A percentile compares a stretch with the other conserved stretches of the same genome.
These are phyloP conservation scores for Cryptococcus neoformans DNA, from an alignment of 1,284 basidiomycete species.

Conservation along the genomic window DNA sequence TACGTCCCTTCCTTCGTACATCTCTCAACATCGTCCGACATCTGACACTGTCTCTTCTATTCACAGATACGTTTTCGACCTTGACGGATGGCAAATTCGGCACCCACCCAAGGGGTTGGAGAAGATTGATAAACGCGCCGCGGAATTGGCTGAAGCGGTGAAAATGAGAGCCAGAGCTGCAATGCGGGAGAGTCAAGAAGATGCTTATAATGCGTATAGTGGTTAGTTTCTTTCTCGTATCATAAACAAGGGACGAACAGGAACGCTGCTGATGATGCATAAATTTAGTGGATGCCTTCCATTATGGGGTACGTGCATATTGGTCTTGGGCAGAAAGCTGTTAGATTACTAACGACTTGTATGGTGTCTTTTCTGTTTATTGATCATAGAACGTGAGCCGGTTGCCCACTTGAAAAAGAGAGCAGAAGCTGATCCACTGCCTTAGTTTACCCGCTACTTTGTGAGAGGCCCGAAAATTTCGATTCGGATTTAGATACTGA, in stretches of 20 bases:
- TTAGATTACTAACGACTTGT: neutral
- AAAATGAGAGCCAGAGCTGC: conserved; percentile 13
- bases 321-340: neutral
- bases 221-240: conserved; percentile 23
- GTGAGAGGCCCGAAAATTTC: conserved; percentile 14
- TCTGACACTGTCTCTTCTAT: neutral
- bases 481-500: conserved; percentile 5
- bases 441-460: conserved; percentile 43
- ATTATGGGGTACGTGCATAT: conserved; percentile 66
- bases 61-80: conserved; percentile 68
- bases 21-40: neutral
- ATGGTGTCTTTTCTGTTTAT: conserved; percentile 2
- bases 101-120: conserved; percentile 43
- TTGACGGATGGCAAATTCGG: conserved; percentile 69
- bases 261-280: neutral
- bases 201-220: conserved; percentile 36
- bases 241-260: neutral
- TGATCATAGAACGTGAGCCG: conserved; percentile 24
- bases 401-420: conserved; percentile 33
- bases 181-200: conserved; percentile 31
- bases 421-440: neutral
- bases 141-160: conserved; percentile 27
- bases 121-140: conserved; percentile 35
- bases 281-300: conserved; percentile 70
- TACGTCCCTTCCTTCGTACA: conserved; percentile 13